phyloP scores from a whole-genome alignment of 257 asterid species.

The Jaltomata sinuosa region DNA sequence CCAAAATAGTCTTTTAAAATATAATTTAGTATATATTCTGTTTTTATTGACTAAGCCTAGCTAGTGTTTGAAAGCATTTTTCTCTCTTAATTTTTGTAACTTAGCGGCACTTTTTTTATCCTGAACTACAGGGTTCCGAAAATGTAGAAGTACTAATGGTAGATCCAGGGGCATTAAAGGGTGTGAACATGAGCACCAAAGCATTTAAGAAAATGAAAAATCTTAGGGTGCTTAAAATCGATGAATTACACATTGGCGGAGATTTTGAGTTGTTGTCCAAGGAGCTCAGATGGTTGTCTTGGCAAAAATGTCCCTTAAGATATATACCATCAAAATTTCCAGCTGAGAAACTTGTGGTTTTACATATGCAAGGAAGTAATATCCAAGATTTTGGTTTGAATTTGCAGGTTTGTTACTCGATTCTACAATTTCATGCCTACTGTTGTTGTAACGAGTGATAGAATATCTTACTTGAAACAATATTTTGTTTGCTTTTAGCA shows the following conservation, averaged over 20 bases:
- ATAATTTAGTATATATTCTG: too few relatives aligned
- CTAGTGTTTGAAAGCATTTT: too few relatives aligned
- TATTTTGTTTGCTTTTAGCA: not conserved
- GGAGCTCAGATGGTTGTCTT: not conserved
- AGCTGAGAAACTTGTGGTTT: not conserved
- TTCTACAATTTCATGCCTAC: not conserved
- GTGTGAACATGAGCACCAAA: not conserved
- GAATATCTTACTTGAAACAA: not conserved
- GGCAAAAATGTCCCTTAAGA: not conserved
- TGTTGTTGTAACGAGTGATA: not conserved
- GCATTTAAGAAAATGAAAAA: not conserved
- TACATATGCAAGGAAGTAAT: not conserved
- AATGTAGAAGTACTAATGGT: not conserved
- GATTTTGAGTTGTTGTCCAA: not conserved
- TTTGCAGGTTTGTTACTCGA: not conserved
- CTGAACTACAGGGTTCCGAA: not conserved
- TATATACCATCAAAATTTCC: not conserved
- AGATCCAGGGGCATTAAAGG: not conserved
- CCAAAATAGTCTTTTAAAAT: too few relatives aligned
- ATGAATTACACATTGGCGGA: not conserved
- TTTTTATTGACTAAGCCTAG: too few relatives aligned
- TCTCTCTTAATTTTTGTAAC: too few relatives aligned
- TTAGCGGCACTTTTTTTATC: not conserved
- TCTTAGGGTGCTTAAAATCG: not conserved
- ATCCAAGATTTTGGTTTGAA: not conserved